Percentiles rank a stretch among this genome's conserved stretches.
Conservation (phyloP, 225 moss, liverwort and hornwort species). For the Takakia lepidozioides region DNA sequence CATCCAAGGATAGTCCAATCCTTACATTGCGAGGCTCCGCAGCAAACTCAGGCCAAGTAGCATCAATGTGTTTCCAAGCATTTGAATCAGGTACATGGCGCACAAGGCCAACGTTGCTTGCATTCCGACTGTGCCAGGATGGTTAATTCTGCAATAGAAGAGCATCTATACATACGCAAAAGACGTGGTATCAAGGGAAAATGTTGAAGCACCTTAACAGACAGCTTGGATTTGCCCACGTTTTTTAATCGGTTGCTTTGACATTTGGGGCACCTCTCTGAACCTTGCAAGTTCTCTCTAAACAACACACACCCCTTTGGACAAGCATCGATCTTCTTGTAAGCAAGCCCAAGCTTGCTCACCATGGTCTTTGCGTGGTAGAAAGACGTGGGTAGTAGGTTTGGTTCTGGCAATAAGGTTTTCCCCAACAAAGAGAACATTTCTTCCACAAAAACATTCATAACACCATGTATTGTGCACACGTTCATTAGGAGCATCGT, state of each 20-base stretch:
- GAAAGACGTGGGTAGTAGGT: background rate
- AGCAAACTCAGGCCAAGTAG: background rate
- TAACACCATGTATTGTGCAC: too few species aligned
- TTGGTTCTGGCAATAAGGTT: background rate
- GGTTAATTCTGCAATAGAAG: background rate
- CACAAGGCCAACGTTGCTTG: too few species aligned
- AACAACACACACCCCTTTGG: background rate
- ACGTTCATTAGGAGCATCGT: too few species aligned
- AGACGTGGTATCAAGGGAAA: background rate
- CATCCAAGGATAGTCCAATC: conserved; percentile 1
- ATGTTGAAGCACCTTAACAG: background rate
- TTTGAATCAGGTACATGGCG: background rate
- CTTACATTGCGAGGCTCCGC: background rate
- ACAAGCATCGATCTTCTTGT: background rate
- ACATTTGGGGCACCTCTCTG: background rate
- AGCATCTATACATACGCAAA: background rate
- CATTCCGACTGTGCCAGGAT: background rate
- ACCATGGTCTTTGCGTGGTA: background rate
- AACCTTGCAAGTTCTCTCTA: background rate
- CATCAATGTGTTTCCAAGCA: background rate
- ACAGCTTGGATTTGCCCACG: background rate
- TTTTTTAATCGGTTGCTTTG: too few species aligned
- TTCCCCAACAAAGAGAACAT: too few species aligned
- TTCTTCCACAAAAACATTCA: too few species aligned
- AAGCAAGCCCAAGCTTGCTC: background rate